A percentile compares a stretch with the other conserved stretches of the same genome.
These are phyloP conservation scores for Linanthus parryae DNA, from an alignment of 148 eudicot species.

Conservation along the genomic window DNA sequence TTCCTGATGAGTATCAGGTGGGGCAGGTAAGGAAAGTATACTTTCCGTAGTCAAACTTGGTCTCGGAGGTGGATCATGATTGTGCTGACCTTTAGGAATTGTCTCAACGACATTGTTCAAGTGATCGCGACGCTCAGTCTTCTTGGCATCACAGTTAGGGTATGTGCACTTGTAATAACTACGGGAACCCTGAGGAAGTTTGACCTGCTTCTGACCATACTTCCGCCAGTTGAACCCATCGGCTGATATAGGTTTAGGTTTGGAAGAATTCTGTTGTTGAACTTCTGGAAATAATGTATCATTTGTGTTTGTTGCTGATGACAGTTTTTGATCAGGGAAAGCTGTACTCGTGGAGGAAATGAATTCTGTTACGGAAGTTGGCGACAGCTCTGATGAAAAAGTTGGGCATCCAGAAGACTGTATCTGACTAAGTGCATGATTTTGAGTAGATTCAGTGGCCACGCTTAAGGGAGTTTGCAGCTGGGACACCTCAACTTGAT, in stretches of 20 bases:
- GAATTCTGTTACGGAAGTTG: slow-evolving; percentile 20
- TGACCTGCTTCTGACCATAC: slow-evolving; percentile 92
- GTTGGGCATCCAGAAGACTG: slow-evolving; percentile 12
- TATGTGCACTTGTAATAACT: slow-evolving; percentile 77
- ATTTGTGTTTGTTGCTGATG: slow-evolving; percentile 12
- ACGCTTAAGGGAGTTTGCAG: slow-evolving; percentile 35
- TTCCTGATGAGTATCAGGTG: slow-evolving; percentile 13
- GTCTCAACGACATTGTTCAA: slow-evolving; percentile 38
- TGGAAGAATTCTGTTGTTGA: slow-evolving; percentile 14
- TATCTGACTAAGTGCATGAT: slow-evolving; percentile 14
- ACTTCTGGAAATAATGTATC: slow-evolving; percentile 5
- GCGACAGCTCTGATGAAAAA: slow-evolving; percentile 22
- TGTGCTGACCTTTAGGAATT: slow-evolving; percentile 62
- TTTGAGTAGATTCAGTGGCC: slow-evolving; percentile 38
- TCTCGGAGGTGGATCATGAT: slow-evolving; percentile 63
- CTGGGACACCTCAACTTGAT: slow-evolving; percentile 33
- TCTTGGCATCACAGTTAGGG: slow-evolving; percentile 54
- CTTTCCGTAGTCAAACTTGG: slow-evolving; percentile 30
- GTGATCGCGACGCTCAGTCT: slow-evolving; percentile 60
- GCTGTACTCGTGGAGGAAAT: slow-evolving; percentile 21
- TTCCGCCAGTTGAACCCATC: slow-evolving; percentile 82
- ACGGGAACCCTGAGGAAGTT: slow-evolving; percentile 68
- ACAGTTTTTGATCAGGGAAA: slow-evolving; percentile 11
- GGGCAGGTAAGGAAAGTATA: slow-evolving; percentile 21
- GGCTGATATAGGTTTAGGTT: slow-evolving; percentile 18